Evolutionary conservation across 352 stramenopile species (phyloP), one percentile per base, ranked within the genome.

Genomic region (Pythium dissimile): DNA sequence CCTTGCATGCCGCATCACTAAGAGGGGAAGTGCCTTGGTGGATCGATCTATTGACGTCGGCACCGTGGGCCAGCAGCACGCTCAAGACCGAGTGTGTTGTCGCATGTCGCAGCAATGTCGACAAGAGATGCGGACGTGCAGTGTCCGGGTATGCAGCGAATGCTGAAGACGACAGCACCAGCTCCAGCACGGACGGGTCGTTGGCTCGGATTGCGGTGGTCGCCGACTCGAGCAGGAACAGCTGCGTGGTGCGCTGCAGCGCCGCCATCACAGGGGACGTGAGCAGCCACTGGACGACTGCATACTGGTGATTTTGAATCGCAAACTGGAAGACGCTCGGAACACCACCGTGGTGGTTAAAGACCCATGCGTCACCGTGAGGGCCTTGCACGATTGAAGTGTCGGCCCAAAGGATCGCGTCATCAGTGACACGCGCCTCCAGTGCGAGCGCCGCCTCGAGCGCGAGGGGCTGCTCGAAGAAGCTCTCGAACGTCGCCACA

Each of bases 271-370:
- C 1, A 16, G 51, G 38, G 1, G 27, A 49, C 27, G 27, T 49
- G 39, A 51, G 51, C 24, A 59, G 39, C 51, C 51, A 59, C 23
- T 51, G 6, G 2, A 51, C 4, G 5, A 50, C 24, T 12, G n/a
- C 51, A 20, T 23, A 51, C 41, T 59, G 27, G 10, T 31, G 18
- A 16, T 26, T 2, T 5, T 21, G 11, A 15, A 44, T 23, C 3
- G 51, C 39, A 16, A 39, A 6, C 0, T 11, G 8, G 16, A 51
- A 31, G 7, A 59, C 8, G 13, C 35, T 31, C 5, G 30, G n/a
- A n/a, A n/a, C 13, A 11, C 12, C n/a, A 3, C 39, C n/a, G 26
- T 44, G 28, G 39, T 51, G 38, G 31, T 42, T 34, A 47, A 39
- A 57, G 5, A 47, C 16, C 49, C 49, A 57, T 15, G 35, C 47